Evolutionary conservation across 768 basidiomycete genomes (phyloP), one percentile per base, ranked within the genome.

Genomic region (Russula lepida): DNA sequence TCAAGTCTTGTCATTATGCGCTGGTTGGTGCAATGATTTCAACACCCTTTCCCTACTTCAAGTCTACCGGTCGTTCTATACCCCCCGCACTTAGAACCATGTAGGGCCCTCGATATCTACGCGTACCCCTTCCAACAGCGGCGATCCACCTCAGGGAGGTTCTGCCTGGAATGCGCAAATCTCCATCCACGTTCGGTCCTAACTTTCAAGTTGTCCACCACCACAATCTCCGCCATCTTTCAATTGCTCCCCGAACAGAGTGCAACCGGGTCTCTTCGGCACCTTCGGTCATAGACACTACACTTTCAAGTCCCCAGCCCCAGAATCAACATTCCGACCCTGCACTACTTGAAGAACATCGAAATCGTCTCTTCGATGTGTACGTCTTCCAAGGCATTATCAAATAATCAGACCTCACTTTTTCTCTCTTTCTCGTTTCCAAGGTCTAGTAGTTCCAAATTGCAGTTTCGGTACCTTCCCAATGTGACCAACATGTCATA

Each of bases 341-440:
- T 6, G 7, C 30, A 12, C 37, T 21, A 5, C 27, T 23, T 0
- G 37, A 37, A 4, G 39, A 32, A 50, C 21, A 1, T 4, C 47
- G 35, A 44, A 55, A 33, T n/a, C 39, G 53, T n/a, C 59, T 60
- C 46, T 27, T 60, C 12, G 35, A 54, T 6, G 44, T 28, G 54
- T 54, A 47, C 7, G 52, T 44, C 33, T 11, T 35, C 33, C 9
- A 9, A 35, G 9, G 33, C 33, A 7, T 35, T 35, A 11, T 35
- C 33, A 35, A 15, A 19, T 39, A 6, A 39, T 39, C 19, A n/a
- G n/a, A 9, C 41, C 39, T 39, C 19, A 19, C 19, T 39, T 39
- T 39, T 39, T 19, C 1, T 15, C 5, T 5, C 3, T 12, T 35
- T 13, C 2, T 12, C 12, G 12, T 35, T 35, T 35, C 12, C 11